Evolutionary conservation across 2,329 filamentous ascomycete species (phyloP).

Genomic region (Claviceps humidiphila): DNA sequence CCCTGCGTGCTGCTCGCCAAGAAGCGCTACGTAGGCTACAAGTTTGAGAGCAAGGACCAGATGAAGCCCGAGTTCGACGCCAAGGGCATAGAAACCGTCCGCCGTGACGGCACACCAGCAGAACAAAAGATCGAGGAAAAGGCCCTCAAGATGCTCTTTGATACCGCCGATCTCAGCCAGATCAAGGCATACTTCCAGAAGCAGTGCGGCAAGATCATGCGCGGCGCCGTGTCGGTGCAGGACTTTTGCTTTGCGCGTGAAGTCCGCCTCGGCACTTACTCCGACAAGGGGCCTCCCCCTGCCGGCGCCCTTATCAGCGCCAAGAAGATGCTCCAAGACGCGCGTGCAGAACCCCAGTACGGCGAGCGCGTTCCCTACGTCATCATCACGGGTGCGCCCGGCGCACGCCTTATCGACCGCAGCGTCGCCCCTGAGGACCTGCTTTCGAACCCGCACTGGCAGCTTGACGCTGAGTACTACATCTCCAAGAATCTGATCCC

Average conservation of each 20-base stretch:
- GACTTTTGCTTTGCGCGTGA: slow-evolving; percentile 95
- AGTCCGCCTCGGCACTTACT: slow-evolving; percentile 78
- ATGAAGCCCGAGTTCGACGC: slow-evolving; percentile 81
- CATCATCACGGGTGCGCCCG: slow-evolving; percentile 76
- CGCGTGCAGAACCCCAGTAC: slow-evolving; percentile 80
- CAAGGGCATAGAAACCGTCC: slow-evolving; percentile 95
- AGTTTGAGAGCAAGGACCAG: slow-evolving; percentile 73
- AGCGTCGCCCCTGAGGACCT: slow-evolving; percentile 80
- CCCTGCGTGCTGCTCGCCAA: slow-evolving; percentile 90
- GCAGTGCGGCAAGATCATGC: slow-evolving; percentile 89
- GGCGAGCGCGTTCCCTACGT: slow-evolving; percentile 93
- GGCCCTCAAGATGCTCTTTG: slow-evolving; percentile 75
- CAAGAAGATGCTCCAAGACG: slow-evolving; percentile 73
- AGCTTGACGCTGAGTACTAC: slow-evolving; percentile 91
- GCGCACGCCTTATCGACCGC: slow-evolving; percentile 73
- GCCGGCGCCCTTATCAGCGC: slow-evolving; percentile 83
- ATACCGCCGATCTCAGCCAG: slow-evolving; percentile 75
- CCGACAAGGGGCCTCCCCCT: slow-evolving; percentile 61
- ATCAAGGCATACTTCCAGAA: slow-evolving; percentile 83
- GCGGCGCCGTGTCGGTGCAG: slow-evolving; percentile 73
- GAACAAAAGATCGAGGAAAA: slow-evolving; percentile 96
- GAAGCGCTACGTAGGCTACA: slow-evolving; percentile 96
- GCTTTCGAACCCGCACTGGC: slow-evolving; percentile 59
- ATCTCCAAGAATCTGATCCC: slow-evolving; percentile 93
- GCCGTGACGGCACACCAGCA: slow-evolving; percentile 84